Evolutionary conservation across 441 rosid genomes (phyloP).

Genomic region (Pelargonium myrrhifolium): DNA sequence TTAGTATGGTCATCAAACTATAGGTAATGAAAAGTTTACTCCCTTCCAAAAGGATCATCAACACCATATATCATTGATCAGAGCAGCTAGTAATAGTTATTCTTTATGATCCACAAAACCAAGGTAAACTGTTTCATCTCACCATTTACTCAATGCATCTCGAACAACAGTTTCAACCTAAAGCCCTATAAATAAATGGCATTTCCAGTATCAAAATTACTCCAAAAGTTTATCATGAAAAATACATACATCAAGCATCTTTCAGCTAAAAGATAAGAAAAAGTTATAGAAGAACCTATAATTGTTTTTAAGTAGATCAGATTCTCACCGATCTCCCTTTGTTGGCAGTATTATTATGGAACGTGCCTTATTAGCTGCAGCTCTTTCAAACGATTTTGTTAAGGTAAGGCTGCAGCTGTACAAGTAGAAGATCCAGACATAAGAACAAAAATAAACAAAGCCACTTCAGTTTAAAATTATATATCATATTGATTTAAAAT

Average conservation of each 20-base stretch:
- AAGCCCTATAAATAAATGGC: too few relatives aligned
- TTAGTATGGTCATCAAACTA: too few relatives aligned
- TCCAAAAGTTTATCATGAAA: too few relatives aligned
- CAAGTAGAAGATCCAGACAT: conserved; percentile 25
- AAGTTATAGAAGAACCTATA: conserved; percentile 1
- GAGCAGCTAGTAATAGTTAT: too few relatives aligned
- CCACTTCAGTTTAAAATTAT: background rate
- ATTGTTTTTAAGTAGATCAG: conserved; percentile 17
- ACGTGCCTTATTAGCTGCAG: conserved; percentile 83
- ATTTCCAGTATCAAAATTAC: too few relatives aligned
- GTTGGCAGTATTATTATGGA: conserved; percentile 85
- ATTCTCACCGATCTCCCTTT: conserved; percentile 66
- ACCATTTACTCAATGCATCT: too few relatives aligned
- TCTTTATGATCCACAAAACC: too few relatives aligned
- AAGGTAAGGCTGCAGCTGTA: conserved; percentile 89
- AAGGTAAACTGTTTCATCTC: too few relatives aligned
- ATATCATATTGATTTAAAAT: conserved; percentile 8
- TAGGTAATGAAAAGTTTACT: too few relatives aligned
- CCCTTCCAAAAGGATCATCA: too few relatives aligned
- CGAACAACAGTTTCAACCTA: too few relatives aligned
- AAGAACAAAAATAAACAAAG: background rate
- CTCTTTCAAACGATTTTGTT: conserved; percentile 87
- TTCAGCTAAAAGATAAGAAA: conserved; percentile 4
- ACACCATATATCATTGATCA: too few relatives aligned
- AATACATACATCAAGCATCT: background rate